Conservation (phyloP, 768 basidiomycete genomes). For the Lentinus tigrinus region DNA sequence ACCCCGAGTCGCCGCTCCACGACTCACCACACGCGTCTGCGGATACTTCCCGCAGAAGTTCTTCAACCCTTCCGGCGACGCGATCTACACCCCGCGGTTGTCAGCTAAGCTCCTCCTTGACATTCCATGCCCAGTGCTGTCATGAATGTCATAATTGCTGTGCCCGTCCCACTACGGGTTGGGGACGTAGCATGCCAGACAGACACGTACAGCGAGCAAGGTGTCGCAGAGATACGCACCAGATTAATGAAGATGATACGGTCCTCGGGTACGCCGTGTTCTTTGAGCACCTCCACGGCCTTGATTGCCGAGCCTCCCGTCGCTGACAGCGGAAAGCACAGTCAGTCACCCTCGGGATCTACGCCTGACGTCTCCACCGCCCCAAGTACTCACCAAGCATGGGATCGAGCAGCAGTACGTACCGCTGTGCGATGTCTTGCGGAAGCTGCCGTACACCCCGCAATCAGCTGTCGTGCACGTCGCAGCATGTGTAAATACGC, state of each 20-base stretch:
- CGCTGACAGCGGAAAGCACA: slow-evolving; percentile 40
- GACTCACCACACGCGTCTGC: slow-evolving; percentile 69
- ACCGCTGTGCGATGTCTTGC: slow-evolving; percentile 86
- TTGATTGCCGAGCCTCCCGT: slow-evolving; percentile 98
- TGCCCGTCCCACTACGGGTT: too few relatives aligned
- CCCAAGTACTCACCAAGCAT: slow-evolving; percentile 75
- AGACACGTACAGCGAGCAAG: too few relatives aligned
- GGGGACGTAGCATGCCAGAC: too few relatives aligned
- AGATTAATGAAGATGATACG: slow-evolving; percentile 94
- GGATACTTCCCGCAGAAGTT: slow-evolving; percentile 79
- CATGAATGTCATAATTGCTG: neutral
- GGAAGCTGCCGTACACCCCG: slow-evolving; percentile 61
- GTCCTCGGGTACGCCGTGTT: slow-evolving; percentile 91
- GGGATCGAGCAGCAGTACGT: slow-evolving; percentile 92
- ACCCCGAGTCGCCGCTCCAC: neutral
- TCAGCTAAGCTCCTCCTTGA: neutral
- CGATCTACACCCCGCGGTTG: slow-evolving; percentile 50
- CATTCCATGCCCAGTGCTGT: neutral
- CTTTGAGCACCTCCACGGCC: slow-evolving; percentile 90
- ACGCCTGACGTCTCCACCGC: neutral
- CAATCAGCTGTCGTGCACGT: neutral
- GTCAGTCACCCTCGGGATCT: slow-evolving; percentile 20
- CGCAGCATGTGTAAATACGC: neutral
- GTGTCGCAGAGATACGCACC: slow-evolving; percentile 40
- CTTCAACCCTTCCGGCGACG: slow-evolving; percentile 85